Evolutionary conservation across 441 rosid genomes (phyloP).

Genomic region (Euphorbia schlechtendalii): DNA sequence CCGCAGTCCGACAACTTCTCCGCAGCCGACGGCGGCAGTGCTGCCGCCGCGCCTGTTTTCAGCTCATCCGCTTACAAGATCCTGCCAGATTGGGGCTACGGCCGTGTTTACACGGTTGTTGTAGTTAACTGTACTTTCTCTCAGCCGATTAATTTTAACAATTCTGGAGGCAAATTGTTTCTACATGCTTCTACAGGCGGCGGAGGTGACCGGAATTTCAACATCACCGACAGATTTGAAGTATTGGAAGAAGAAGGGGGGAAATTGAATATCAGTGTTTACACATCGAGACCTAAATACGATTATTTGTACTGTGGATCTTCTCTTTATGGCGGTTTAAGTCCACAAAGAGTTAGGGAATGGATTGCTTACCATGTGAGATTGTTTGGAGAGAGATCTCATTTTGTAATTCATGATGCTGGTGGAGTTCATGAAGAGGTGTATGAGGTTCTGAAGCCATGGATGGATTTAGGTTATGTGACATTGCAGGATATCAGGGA

Average conservation of each 20-base stretch:
- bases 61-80: constrained; percentile 35
- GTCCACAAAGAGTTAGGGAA: constrained; percentile 72
- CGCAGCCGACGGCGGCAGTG: constrained; percentile 16
- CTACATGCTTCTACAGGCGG: constrained; percentile 66
- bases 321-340: constrained; percentile 58
- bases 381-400: constrained; percentile 64
- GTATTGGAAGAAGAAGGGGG: constrained; percentile 44
- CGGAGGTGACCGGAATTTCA: constrained; percentile 45
- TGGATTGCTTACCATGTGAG: constrained; percentile 84
- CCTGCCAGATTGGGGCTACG: constrained; percentile 92
- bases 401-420: constrained; percentile 81
- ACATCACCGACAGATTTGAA: constrained; percentile 48
- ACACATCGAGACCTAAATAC: constrained; percentile 44
- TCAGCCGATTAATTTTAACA: constrained; percentile 37
- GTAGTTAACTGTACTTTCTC: constrained; percentile 76
- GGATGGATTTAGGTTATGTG: constrained; percentile 83
- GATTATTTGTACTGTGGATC: constrained; percentile 87
- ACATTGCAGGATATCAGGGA: constrained; percentile 72
- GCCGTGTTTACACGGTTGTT: constrained; percentile 76
- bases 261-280: constrained; percentile 31
- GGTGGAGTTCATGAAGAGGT: constrained; percentile 78
- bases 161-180: constrained; percentile 60
- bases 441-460: constrained; percentile 63
- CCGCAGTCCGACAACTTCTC: constrained; percentile 15
- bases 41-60: no score